phyloP scores from a whole-genome alignment of 164 flowering plant species.

The Magnolia sinica region DNA sequence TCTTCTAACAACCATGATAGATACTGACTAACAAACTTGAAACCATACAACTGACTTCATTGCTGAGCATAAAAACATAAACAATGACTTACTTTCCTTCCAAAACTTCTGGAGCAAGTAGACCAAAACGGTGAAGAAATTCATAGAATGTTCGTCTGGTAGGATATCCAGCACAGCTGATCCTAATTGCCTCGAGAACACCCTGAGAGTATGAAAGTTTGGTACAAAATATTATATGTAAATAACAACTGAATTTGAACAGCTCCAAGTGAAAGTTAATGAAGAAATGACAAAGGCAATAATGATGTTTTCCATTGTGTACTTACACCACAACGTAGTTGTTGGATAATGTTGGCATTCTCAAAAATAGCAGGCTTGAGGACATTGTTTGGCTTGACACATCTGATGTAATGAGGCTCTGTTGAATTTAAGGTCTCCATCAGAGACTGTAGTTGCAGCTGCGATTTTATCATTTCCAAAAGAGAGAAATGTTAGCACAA shows the following conservation, averaged over 20 bases:
- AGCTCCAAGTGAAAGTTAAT: not conserved
- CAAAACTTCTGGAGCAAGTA: slow-evolving; percentile 90
- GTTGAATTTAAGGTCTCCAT: slow-evolving; percentile 95
- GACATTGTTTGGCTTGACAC: slow-evolving; percentile 96
- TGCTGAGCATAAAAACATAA: not conserved
- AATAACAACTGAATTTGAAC: not conserved
- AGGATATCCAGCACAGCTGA: slow-evolving; percentile 99
- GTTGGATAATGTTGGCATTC: slow-evolving; percentile 81
- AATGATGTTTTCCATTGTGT: slow-evolving; percentile 1
- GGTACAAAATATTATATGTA: not conserved
- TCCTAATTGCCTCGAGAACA: slow-evolving; percentile 97
- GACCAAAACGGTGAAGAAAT: slow-evolving; percentile 90
- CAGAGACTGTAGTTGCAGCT: slow-evolving; percentile 96
- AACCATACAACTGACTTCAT: slow-evolving; percentile 45
- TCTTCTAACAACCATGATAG: no score
- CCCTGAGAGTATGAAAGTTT: slow-evolving; percentile 47
- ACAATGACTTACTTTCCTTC: slow-evolving; percentile 74
- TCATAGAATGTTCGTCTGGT: slow-evolving; percentile 95
- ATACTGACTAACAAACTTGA: not conserved
- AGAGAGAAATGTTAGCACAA: not conserved
- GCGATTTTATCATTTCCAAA: slow-evolving; percentile 21
- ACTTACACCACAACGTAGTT: slow-evolving; percentile 98
- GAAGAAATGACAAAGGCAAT: not conserved
- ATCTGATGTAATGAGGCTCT: slow-evolving; percentile 98
- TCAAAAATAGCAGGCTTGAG: slow-evolving; percentile 97